Base-by-base conservation (phyloP, 2,329 filamentous ascomycete genomes). In the Fusarium algeriense region DNA sequence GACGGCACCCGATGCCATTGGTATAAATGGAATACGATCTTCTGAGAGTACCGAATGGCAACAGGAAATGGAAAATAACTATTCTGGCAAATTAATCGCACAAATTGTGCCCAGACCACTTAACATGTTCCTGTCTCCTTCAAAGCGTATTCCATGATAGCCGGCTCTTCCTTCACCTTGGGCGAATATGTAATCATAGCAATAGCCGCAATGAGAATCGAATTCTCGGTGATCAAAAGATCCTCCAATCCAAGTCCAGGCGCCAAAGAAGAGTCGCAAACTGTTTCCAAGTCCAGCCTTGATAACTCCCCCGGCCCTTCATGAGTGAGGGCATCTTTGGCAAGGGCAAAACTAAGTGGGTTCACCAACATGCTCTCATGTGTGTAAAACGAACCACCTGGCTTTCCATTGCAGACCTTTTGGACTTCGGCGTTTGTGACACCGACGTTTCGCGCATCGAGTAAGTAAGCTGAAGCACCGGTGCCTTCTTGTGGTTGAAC, bases 301-400 rank as follows among this genome's bases (percentile, higher is more conserved):
- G 45, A 60, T 5, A 38, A 19, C 7, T 38, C 1, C 32, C 63
- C 61, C 1, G 63, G 44, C 3, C 63, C 61, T 1, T 52, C 3
- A 0, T 66, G 53, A 1, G 53, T 66, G 8, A 66, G 40, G 0
- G 63, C 63, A 26, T 66, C 53, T 19, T 66, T 60, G 1, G 30
- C 28, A 20, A 66, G 45, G 5, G 63, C 63, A 35, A 66, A 66
- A 2, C 45, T 66, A 1, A 66, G 35, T 0, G 61, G 63, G 1
- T 66, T 66, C 2, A 37, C 26, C 2, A 66, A n/a, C 53, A 66
- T 60, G 15, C 63, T 48, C 5, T 66, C 63, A 28, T 66, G 61
- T 0, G 61, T 66, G 9, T 66, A 66, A 10, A 66, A 60, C 19
- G 61, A 65, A 19, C 63, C 61, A 1, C 34, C 63, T 1, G 28